Base-by-base conservation (phyloP, 768 basidiomycete species). In the Lactarius vividus region DNA sequence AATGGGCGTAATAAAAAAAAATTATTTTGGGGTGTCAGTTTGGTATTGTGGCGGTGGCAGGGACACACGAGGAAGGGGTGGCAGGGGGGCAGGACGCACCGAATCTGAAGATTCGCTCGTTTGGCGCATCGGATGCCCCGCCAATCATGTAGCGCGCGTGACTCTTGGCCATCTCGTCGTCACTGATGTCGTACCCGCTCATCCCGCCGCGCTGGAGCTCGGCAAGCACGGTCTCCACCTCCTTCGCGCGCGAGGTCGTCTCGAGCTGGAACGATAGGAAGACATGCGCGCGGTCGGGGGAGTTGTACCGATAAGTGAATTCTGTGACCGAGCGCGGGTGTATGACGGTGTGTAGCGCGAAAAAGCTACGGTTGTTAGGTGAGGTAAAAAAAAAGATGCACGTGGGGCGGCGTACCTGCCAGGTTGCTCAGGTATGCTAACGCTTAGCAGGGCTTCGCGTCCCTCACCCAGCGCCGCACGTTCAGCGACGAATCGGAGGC, bases 391-490 rank as follows among this genome's bases (percentile, higher is more conserved):
- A 64, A 18, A 20, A 28, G 26, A 49, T 61, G 8, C 33, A 20
- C 23, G 37, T 18, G 4, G 77, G n/a, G 37, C 16, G 3, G 76
- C 84, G 70, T 74, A 88, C 96, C 89, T 92, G 79, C 97, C 97
- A 5, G 94, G 92, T 65, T 78, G 81, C 75, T 99, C 97, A 28
- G 97, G 95, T 61, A 98, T 90, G 72, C 92, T 90, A n/a, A 98
- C 92, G 72, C 91, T 92, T 70, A 98, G 82, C 55, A 98, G 82
- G 0, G 91, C 97, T 77, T 99, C 97, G 60, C 91, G 84, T 13
- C 96, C 90, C 77, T 99, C 97, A 68, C 97, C 97, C 23, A 98
- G 82, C 76, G 98, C 95, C 3, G 97, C 97, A 63, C 97, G 94
- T 75, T 99, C 97, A 23, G 97, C 92, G n/a, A 99, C 96, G 74